Evolutionary conservation across 139 green algal genomes (phyloP), one percentile per base, ranked within the genome.

Genomic region (Tetradesmus obliquus): DNA sequence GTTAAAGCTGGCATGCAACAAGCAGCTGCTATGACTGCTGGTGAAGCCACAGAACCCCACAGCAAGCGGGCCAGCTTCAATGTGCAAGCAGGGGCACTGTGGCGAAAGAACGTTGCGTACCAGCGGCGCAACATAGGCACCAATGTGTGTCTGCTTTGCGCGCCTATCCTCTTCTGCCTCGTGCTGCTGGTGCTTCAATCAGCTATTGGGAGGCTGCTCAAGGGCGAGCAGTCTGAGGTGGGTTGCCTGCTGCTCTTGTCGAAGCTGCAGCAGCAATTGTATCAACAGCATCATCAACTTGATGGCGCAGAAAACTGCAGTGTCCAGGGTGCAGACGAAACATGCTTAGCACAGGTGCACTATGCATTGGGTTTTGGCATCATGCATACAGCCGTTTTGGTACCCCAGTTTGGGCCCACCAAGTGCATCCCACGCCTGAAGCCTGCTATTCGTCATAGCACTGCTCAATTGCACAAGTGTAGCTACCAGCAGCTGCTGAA

Each of bases 111-210:
- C n/a, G 85, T 72, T 8, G 88, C 89, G n/a, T 96, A 97, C 87
- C 96, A 98, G 86, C 93, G 93, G 88, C 93, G 96, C n/a, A 94
- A 96, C 58, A 83, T 93, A 12, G 84, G 93, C 62, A 94, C 89
- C 71, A 98, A 97, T 62, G 72, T 96, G 4, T 95, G 95, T 24
- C 92, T 98, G 32, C 88, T 98, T 12, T 90, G 91, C 1, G 93
- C 94, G 2, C 96, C 97, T 5, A 94, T 98, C 51, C 92, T 97
- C 87, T 97, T 98, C 87, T 96, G 95, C 86, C 32, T 97, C 5
- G 58, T 98, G 45, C 91, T 98, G 20, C 90, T 95, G n/a, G 82
- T 95, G 15, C 93, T 98, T 15, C 94, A 97, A 62, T 55, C 55
- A 8, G 83, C 92, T 79, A 91, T 98, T 9, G 90, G 97, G 86